These are phyloP conservation scores for Glycine tomentella DNA, from an alignment of 306 rosid genomes.

Conservation along the genomic window DNA sequence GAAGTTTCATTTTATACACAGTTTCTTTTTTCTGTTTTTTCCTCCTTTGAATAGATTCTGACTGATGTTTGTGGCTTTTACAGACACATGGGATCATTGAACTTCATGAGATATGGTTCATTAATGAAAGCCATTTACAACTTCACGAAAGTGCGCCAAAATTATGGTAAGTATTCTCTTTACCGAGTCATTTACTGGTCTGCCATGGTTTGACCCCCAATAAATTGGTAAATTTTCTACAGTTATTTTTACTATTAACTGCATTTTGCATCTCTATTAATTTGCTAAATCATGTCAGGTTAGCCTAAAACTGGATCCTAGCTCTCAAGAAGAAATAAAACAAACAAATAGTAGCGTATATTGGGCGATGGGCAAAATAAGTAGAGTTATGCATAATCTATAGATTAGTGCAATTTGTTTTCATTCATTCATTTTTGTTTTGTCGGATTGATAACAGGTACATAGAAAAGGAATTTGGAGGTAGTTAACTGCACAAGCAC, in stretches of 20 bases:
- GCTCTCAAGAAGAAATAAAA: background rate
- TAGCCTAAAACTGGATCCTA: constrained; percentile 17
- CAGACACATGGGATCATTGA: constrained; percentile 88
- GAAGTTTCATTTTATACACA: constrained; percentile 20
- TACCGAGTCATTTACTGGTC: constrained; percentile 10
- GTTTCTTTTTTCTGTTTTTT: background rate
- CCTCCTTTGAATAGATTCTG: constrained; percentile 32
- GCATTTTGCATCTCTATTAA: background rate
- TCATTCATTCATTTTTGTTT: background rate
- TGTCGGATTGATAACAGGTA: constrained; percentile 45
- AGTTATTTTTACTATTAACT: background rate
- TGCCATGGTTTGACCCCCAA: constrained; percentile 25
- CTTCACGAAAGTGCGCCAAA: constrained; percentile 74
- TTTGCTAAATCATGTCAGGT: constrained; percentile 8
- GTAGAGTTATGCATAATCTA: background rate
- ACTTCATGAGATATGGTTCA: constrained; percentile 74
- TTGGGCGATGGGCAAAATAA: background rate
- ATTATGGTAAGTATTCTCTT: constrained; percentile 66
- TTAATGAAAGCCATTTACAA: constrained; percentile 73
- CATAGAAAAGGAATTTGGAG: constrained; percentile 36
- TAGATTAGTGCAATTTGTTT: constrained; percentile 11
- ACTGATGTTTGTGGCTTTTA: constrained; percentile 41
- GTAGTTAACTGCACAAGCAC: constrained; percentile 16
- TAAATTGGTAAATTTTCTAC: background rate
- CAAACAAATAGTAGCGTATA: background rate